Percentiles rank a stretch among this genome's conserved stretches.
phyloP scores from a whole-genome alignment of 75 land plant genomes.

The Sequoiadendron giganteum region DNA sequence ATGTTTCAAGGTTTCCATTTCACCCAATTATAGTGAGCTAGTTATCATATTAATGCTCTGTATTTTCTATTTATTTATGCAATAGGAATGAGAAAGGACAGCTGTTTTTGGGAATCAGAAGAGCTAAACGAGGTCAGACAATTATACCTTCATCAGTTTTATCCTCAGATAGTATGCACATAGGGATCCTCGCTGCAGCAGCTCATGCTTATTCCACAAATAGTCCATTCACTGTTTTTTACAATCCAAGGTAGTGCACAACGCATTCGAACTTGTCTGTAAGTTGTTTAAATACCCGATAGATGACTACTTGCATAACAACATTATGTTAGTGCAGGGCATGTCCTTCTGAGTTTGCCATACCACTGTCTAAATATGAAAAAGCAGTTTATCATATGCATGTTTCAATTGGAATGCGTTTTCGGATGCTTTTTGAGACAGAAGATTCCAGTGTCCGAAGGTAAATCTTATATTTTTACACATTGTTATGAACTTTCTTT shows the following conservation, averaged over 20 bases:
- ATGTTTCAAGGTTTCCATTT: not conserved
- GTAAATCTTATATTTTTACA: conserved; percentile 16
- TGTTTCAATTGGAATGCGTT: conserved; percentile 96
- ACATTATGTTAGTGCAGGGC: conserved; percentile 47
- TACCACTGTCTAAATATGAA: conserved; percentile 78
- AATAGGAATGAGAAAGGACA: conserved; percentile 92
- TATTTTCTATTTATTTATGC: not conserved
- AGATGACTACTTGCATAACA: not conserved
- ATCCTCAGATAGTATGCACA: conserved; percentile 97
- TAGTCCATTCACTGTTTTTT: conserved; percentile 90
- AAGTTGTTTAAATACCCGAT: not conserved
- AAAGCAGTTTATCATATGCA: conserved; percentile 86
- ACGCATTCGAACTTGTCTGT: not conserved
- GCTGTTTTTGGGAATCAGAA: conserved; percentile 82
- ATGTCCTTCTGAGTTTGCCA: conserved; percentile 90
- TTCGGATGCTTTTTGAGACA: conserved; percentile 95
- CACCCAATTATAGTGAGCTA: not conserved
- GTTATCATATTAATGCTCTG: not conserved
- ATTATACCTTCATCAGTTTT: conserved; percentile 90
- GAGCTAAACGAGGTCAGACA: conserved; percentile 85
- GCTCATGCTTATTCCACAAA: conserved; percentile 94
- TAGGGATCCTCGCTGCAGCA: conserved; percentile 94
- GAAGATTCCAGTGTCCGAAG: conserved; percentile 92
- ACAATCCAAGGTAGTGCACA: conserved; percentile 67
- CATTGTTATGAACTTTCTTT: not conserved